Base-by-base conservation (phyloP, 116 monocot genomes). In the Papilionanthe hybrid region DNA sequence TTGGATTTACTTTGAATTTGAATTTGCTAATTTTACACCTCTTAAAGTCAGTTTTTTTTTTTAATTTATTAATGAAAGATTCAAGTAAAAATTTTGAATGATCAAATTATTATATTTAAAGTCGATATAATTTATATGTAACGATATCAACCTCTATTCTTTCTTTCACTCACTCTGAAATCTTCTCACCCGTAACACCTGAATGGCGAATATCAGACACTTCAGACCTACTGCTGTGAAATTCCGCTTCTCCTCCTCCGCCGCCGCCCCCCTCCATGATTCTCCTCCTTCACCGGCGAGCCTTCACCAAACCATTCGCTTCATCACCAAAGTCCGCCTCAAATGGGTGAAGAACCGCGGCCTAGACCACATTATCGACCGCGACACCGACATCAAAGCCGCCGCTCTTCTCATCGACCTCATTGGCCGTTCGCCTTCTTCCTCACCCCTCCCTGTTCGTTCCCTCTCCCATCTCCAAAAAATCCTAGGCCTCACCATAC, bases 331-430 rank as follows among this genome's bases (percentile, higher is more conserved):
- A 69, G 88, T 94, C 58, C 89, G 94, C 12, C 87, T 91, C 43
- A 92, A 94, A 79, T 92, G 92, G 94, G 90, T 94, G 55, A 94
- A 92, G 76, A 90, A 84, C 87, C 83, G 89, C 18, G 92, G 92
- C 48, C 79, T 92, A 9, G 92, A 93, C 81, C 89, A 92, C 94
- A 96, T 92, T 83, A 94, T 90, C 86, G 90, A 88, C 78, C 88
- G 92, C 32, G 93, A 96, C 89, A 93, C 91, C 37, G 83, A 79
- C 82, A 81, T 89, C 82, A 92, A 93, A 76, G 94, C 92, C 42
- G 82, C 88, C 50, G 65, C 80, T 56, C 91, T 92, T 84, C 77
- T 94, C 55, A 83, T 88, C 45, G 93, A 95, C 81, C 58, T 80
- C 81, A 87, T 95, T 84, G 73, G 23, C 79, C 89, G 88, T 20